Evolutionary conservation across 352 stramenopile genomes (phyloP).

Genomic region (Globisporangium ultimum): DNA sequence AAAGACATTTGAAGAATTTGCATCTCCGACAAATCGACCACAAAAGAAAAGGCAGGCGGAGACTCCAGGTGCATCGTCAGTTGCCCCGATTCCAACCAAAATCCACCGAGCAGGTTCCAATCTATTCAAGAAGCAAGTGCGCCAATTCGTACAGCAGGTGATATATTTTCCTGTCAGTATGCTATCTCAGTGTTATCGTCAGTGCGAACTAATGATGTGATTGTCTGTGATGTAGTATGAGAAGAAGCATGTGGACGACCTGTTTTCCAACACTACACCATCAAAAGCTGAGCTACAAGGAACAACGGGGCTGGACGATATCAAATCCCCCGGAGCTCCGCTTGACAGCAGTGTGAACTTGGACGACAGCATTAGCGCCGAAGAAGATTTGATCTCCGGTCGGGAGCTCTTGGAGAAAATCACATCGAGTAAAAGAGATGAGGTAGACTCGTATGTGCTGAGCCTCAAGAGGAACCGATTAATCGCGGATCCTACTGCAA

Average conservation of each 20-base stretch:
- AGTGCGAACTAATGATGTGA: not conserved
- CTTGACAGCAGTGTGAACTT: slow-evolving; percentile 19
- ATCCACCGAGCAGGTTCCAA: slow-evolving; percentile 69
- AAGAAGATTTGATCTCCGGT: slow-evolving; percentile 34
- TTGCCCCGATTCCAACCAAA: slow-evolving; percentile 33
- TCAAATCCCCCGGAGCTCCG: slow-evolving; percentile 41
- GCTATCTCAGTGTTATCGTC: not conserved
- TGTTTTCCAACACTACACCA: slow-evolving; percentile 52
- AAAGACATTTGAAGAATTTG: slow-evolving; percentile 57
- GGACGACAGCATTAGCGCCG: slow-evolving; percentile 40
- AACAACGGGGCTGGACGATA: slow-evolving; percentile 32
- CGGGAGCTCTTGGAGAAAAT: slow-evolving; percentile 52
- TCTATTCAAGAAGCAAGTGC: slow-evolving; percentile 83
- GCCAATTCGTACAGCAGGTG: slow-evolving; percentile 45
- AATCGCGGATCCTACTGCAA: slow-evolving; percentile 2
- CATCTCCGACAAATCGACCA: slow-evolving; percentile 36
- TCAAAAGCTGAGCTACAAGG: slow-evolving; percentile 34
- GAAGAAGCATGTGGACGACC: slow-evolving; percentile 68
- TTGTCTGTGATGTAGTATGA: slow-evolving; percentile 39
- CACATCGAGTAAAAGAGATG: slow-evolving; percentile 51
- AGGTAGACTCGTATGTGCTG: slow-evolving; percentile 77
- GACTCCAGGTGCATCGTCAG: not conserved
- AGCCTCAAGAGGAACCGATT: slow-evolving; percentile 55
- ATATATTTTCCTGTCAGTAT: not conserved
- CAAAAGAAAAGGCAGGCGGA: slow-evolving; percentile 17